phyloP scores from a whole-genome alignment of 192 early-diverging fungal genomes.

The Backusella australiensis region DNA sequence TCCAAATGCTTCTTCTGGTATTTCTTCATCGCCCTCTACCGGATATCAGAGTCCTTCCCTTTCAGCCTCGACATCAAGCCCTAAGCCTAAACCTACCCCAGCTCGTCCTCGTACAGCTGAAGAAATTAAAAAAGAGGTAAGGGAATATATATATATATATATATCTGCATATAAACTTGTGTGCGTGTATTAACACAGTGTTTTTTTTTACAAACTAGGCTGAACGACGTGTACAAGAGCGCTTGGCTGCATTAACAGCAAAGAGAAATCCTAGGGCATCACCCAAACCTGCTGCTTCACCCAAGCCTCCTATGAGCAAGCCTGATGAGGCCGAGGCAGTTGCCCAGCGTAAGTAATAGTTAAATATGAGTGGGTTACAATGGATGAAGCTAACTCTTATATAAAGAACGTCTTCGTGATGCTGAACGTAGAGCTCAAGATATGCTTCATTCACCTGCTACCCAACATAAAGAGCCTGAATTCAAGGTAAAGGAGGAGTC shows the following conservation, averaged over 20 bases:
- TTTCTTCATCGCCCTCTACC: neutral
- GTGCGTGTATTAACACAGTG: neutral
- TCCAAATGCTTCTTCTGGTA: neutral
- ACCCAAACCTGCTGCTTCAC: neutral
- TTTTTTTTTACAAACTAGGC: constrained; percentile 11
- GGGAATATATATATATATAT: neutral
- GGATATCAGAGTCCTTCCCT: neutral
- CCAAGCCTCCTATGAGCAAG: constrained; percentile 15
- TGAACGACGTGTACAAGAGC: constrained; percentile 36
- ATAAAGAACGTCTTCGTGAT: constrained; percentile 35
- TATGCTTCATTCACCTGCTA: constrained; percentile 36
- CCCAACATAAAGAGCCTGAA: constrained; percentile 33
- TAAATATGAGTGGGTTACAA: neutral
- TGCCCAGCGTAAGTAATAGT: constrained; percentile 24
- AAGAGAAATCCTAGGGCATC: constrained; percentile 15
- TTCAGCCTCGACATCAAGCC: neutral
- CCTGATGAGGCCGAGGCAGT: constrained; percentile 25
- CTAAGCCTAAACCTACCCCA: constrained; percentile 10
- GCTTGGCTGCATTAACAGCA: constrained; percentile 29
- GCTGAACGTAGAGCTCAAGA: constrained; percentile 35
- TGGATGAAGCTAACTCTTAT: neutral
- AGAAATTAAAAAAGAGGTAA: constrained; percentile 39
- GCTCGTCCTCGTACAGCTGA: constrained; percentile 31
- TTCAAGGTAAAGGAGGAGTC: constrained; percentile 20
- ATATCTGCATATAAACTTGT: neutral